Conservation (phyloP, 768 basidiomycete species). For the Gymnopilus junonius region DNA sequence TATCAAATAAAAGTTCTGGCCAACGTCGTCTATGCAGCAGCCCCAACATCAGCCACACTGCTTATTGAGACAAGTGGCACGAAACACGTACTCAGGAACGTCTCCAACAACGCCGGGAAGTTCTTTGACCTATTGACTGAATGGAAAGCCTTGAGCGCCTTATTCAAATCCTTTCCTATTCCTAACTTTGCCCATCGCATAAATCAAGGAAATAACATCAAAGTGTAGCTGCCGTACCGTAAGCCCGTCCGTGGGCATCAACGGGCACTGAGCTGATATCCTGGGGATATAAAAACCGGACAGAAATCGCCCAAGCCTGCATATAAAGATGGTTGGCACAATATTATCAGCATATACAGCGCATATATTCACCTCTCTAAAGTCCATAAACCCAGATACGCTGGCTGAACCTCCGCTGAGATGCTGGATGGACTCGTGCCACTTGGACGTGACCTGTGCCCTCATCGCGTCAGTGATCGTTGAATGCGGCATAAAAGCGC, state of each 20-base stretch:
- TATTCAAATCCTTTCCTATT: slow-evolving; percentile 45
- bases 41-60: too few species aligned
- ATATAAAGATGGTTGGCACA: background rate
- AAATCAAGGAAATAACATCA: background rate
- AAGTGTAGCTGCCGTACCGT: slow-evolving; percentile 6
- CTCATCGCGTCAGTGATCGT: slow-evolving; percentile 69
- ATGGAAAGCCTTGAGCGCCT: slow-evolving; percentile 59
- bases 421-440: slow-evolving; percentile 71
- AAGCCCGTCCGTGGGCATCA: slow-evolving; percentile 5
- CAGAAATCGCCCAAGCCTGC: slow-evolving; percentile 66
- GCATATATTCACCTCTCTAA: slow-evolving; percentile 54
- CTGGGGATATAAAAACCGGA: slow-evolving; percentile 57
- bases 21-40: slow-evolving; percentile 59
- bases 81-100: slow-evolving; percentile 62
- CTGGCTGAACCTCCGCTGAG: slow-evolving; percentile 62
- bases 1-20: slow-evolving; percentile 61
- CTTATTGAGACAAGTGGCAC: background rate
- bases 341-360: background rate
- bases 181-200: slow-evolving; percentile 14
- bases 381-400: slow-evolving; percentile 65
- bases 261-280: slow-evolving; percentile 41
- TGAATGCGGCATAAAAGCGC: too few species aligned
- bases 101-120: slow-evolving; percentile 68
- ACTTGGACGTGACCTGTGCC: slow-evolving; percentile 69
- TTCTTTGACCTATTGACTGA: slow-evolving; percentile 60